Percentiles rank a stretch among this genome's conserved stretches.
Evolutionary conservation across 257 asterid species (phyloP).

Genomic region (Solanum peruvianum): DNA sequence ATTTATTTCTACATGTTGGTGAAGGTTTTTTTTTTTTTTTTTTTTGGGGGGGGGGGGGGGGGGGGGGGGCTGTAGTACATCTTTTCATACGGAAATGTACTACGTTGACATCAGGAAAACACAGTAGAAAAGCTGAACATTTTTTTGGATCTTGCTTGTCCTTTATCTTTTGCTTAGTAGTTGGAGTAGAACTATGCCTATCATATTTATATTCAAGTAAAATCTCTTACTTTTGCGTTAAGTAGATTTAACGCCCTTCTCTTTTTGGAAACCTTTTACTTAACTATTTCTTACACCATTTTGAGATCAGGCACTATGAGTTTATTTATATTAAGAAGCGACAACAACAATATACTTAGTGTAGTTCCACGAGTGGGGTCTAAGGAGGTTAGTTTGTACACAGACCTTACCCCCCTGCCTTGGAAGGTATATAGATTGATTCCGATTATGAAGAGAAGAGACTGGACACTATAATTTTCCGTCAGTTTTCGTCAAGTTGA

Average conservation of each 20-base stretch:
- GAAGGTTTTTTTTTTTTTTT: not conserved
- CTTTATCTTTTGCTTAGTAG: not conserved
- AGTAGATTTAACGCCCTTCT: not conserved
- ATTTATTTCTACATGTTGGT: not conserved
- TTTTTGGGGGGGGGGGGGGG: too few species aligned
- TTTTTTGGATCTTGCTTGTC: not conserved
- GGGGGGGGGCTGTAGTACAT: not conserved
- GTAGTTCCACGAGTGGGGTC: not conserved
- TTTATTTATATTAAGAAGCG: not conserved
- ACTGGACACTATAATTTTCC: not conserved
- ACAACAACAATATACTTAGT: not conserved
- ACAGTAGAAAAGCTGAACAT: not conserved
- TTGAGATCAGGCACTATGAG: not conserved
- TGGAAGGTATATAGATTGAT: not conserved
- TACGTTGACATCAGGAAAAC: not conserved
- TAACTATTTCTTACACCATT: not conserved
- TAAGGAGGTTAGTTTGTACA: not conserved
- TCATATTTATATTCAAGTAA: not conserved
- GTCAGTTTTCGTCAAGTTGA: not conserved
- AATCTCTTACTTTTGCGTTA: not conserved
- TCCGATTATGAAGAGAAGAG: not conserved
- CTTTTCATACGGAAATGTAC: not conserved
- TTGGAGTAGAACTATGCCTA: not conserved
- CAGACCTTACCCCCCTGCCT: not conserved
- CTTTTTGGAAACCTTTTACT: not conserved